Evolutionary conservation across 345 rosid genomes (phyloP).

Genomic region (Kernera saxatilis): DNA sequence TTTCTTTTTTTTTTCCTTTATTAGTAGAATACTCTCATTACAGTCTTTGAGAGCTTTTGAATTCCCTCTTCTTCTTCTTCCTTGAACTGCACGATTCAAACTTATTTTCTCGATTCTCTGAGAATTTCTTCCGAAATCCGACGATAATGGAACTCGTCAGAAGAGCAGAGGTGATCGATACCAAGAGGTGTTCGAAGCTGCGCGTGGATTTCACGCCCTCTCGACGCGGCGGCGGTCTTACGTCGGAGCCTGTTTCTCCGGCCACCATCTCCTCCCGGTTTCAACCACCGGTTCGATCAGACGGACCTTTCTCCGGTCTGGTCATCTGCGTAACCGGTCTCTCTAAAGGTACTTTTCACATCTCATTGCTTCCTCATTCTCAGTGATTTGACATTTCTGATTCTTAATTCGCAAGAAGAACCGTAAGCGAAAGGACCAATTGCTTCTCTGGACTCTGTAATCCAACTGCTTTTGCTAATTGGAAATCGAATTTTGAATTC

Average conservation of each 20-base stretch:
- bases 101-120: not conserved
- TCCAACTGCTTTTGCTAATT: too few species aligned
- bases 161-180: constrained; percentile 50
- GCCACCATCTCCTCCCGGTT: constrained; percentile 16
- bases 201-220: constrained; percentile 38
- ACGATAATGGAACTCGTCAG: not conserved
- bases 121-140: not conserved
- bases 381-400: not conserved
- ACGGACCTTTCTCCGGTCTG: constrained; percentile 63
- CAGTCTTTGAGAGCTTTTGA: not conserved
- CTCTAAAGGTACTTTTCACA: constrained; percentile 51
- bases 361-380: not conserved
- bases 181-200: constrained; percentile 62
- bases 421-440: too few species aligned
- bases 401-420: not conserved
- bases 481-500: too few species aligned
- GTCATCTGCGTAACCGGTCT: constrained; percentile 82
- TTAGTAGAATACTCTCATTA: not conserved
- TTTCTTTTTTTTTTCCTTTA: not conserved
- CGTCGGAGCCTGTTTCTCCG: not conserved
- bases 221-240: not conserved
- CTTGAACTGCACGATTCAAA: constrained; percentile 7
- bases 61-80: constrained; percentile 1
- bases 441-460: too few species aligned
- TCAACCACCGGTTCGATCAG: constrained; percentile 32